Evolutionary conservation across 164 flowering plant genomes (phyloP).

Genomic region (Brasenia schreberi): DNA sequence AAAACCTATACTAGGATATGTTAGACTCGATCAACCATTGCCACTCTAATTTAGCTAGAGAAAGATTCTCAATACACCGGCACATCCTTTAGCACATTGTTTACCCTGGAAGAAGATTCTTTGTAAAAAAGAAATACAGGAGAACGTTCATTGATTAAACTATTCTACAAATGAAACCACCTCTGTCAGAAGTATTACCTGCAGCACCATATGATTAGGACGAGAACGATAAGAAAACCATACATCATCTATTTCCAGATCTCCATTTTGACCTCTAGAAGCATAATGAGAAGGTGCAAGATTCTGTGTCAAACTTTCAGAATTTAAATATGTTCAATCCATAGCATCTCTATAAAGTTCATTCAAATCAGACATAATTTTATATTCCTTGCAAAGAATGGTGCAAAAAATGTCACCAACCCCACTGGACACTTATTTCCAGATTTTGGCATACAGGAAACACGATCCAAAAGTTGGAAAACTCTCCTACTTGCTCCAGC

Average conservation of each 20-base stretch:
- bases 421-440: slow-evolving; percentile 75
- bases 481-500: slow-evolving; percentile 98
- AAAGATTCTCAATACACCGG: neutral
- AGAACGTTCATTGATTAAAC: neutral
- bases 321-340: too few species aligned
- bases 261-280: slow-evolving; percentile 68
- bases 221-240: slow-evolving; percentile 99
- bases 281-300: neutral
- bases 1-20: neutral
- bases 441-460: slow-evolving; percentile 64
- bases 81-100: neutral
- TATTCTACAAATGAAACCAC: neutral
- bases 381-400: neutral
- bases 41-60: neutral
- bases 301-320: neutral
- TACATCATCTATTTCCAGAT: slow-evolving; percentile 80
- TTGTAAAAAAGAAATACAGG: neutral
- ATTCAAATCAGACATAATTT: neutral
- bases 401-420: slow-evolving; percentile 23
- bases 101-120: neutral
- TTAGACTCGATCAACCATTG: neutral
- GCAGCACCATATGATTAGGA: slow-evolving; percentile 73
- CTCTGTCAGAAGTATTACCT: slow-evolving; percentile 32
- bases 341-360: neutral
- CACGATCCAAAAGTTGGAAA: slow-evolving; percentile 88